These are phyloP conservation scores for Dactylella cylindrospora DNA, from an alignment of 2,329 filamentous ascomycete genomes.

Conservation along the genomic window DNA sequence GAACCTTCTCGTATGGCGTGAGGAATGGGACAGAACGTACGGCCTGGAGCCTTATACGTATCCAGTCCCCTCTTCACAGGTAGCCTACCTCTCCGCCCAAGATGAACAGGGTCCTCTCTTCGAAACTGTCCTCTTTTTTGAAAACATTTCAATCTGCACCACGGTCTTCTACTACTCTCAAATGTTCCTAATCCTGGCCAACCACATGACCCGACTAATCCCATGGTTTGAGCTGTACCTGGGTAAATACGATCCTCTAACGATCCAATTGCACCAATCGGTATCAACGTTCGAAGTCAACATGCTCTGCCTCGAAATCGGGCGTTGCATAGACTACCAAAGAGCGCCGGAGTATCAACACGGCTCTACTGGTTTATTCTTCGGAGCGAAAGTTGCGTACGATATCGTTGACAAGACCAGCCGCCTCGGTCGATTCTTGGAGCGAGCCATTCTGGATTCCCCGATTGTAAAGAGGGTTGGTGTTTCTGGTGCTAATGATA, in stretches of 20 bases:
- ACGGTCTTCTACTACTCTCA: conserved; percentile 30
- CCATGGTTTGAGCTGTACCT: conserved; percentile 42
- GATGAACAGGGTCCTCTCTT: conserved; percentile 30
- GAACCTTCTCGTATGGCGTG: conserved; percentile 34
- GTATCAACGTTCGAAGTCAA: conserved; percentile 12
- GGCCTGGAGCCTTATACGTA: conserved; percentile 32
- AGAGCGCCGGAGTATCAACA: conserved; percentile 14
- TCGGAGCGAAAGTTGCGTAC: conserved; percentile 30
- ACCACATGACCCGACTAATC: conserved; percentile 16
- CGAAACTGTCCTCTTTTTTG: conserved; percentile 30
- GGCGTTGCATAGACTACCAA: conserved; percentile 31
- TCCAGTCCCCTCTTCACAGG: conserved; percentile 11
- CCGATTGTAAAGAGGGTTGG: conserved; percentile 27
- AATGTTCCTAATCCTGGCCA: conserved; percentile 13
- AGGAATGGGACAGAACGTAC: conserved; percentile 32
- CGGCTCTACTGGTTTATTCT: conserved; percentile 30
- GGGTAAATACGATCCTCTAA: conserved; percentile 11
- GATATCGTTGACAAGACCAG: conserved; percentile 20
- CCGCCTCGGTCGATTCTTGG: conserved; percentile 19
- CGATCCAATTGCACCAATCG: conserved; percentile 8
- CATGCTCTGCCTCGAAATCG: conserved; percentile 18
- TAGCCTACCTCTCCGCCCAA: conserved; percentile 14
- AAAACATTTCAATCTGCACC: conserved; percentile 38
- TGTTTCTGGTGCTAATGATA: conserved; percentile 8
- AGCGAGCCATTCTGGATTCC: conserved; percentile 15